These are phyloP conservation scores for Phyllosticta paracitricarpa DNA, from an alignment of 2,329 filamentous ascomycete genomes.

Conservation along the genomic window DNA sequence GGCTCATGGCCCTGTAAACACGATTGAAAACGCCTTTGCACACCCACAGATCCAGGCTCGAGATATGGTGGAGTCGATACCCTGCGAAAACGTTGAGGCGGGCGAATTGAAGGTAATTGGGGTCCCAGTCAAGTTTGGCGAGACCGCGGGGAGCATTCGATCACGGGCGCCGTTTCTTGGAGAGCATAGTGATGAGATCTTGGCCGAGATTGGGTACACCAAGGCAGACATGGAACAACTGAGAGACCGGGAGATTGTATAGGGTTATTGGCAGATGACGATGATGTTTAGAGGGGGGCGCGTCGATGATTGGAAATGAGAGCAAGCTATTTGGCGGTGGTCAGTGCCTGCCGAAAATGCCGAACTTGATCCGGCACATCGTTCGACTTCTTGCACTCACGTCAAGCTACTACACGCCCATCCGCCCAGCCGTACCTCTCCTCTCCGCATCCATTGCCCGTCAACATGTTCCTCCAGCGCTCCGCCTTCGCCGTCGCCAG, in stretches of 20 bases:
- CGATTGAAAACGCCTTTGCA: conserved; percentile 33
- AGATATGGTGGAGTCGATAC: conserved; percentile 26
- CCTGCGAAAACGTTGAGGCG: conserved; percentile 11
- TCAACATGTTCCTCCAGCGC: conserved; percentile 40
- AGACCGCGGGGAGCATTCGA: conserved; percentile 18
- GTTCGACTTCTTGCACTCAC: conserved; percentile 8
- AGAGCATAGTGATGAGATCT: conserved; percentile 17
- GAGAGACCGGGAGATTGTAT: background rate
- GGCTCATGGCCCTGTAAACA: conserved; percentile 39
- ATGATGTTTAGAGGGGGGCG: background rate
- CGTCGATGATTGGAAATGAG: conserved; percentile 3
- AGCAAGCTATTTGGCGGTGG: conserved; percentile 4
- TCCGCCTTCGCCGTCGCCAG: conserved; percentile 38
- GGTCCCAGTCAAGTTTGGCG: conserved; percentile 25
- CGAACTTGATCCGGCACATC: background rate
- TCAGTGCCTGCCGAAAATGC: background rate
- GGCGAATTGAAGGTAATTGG: conserved; percentile 7
- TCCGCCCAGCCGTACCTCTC: conserved; percentile 21
- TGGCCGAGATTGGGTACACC: conserved; percentile 12
- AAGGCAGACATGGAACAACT: background rate
- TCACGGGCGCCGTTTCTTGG: conserved; percentile 20
- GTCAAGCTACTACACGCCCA: conserved; percentile 5
- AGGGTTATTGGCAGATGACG: background rate
- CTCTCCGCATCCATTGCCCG: conserved; percentile 27
- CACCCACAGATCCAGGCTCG: conserved; percentile 35